Evolutionary conservation across 768 basidiomycete species (phyloP), one percentile per base, ranked within the genome.

Genomic region (Tricholoma bakamatsutake): DNA sequence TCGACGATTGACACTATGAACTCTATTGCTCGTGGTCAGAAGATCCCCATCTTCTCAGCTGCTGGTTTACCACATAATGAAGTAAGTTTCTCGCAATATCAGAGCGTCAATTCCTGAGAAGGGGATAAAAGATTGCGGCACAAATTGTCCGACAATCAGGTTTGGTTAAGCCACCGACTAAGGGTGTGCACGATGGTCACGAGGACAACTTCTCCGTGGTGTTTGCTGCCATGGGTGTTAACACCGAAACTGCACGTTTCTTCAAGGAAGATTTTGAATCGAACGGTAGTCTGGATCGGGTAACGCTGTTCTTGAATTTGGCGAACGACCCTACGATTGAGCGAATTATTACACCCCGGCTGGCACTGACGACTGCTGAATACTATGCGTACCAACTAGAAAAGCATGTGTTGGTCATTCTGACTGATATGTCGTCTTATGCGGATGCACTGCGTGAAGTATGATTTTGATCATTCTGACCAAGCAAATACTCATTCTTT

Each of bases 161-260:
- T 59, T 78, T 99, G 57, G 97, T 99, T 66, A 94, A 93, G 74
- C 80, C 94, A 46, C 96, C 97, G 6, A 93, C 91, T 47, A 98
- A 98, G 73, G 93, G 91, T 65, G 94, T 96, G 13, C 95, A 95
- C 66, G 97, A 99, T 67, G 96, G 94, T 54, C 96, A 98, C 73
- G 96, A 97, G 78, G 96, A 99, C 76, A 99, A 99, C 74, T 99
- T 99, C 81, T 96, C 93, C 48, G 95, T 99, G 66, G 97, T 98
- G 48, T 99, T 98, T 69, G 97, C 95, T 55, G 97, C 97, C 39
- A 98, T 99, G 97, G 97, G 97, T 82, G 97, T 96, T 57, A 99
- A 99, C 78, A 97, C 97, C 94, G 97, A 99, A 73, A 98, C 97
- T 5, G 97, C 97, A 48, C 86, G 96, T 52, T 99, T 97, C 81